Conservation (phyloP, 139 green algal species). For the Klebsormidium nitens region DNA sequence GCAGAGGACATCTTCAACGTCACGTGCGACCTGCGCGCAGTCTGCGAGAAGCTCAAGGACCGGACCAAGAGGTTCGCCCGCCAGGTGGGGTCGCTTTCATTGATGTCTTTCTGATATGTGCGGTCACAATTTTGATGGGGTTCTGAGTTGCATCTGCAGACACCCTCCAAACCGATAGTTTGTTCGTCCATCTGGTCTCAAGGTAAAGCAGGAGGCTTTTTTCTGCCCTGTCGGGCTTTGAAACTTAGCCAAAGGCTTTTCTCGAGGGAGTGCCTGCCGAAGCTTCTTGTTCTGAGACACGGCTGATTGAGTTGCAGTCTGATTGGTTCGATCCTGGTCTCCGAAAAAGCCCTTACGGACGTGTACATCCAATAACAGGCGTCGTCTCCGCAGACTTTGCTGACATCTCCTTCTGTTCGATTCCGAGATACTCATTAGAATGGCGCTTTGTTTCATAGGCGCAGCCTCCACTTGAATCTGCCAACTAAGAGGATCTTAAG, state of each 20-base stretch:
- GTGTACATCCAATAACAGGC: too few species aligned
- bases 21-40: conserved; percentile 22
- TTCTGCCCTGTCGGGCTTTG: background rate
- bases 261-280: too few species aligned
- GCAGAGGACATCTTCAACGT: conserved; percentile 53
- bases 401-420: too few species aligned
- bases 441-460: background rate
- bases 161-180: background rate
- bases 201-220: background rate
- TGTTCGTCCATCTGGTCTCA: background rate
- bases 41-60: conserved; percentile 24
- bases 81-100: conserved; percentile 14
- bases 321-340: too few species aligned
- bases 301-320: too few species aligned
- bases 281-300: too few species aligned
- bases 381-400: too few species aligned
- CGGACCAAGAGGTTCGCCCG: conserved; percentile 14
- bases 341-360: too few species aligned
- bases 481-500: too few species aligned
- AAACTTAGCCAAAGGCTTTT: background rate
- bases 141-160: background rate
- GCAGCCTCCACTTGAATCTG: too few species aligned
- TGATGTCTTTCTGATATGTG: too few species aligned
- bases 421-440: background rate
- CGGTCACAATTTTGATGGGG: too few species aligned